Percentiles rank a stretch among this genome's conserved stretches.
Evolutionary conservation across 2,329 filamentous ascomycete species (phyloP).

Genomic region (Chaetomiaceae sp.): DNA sequence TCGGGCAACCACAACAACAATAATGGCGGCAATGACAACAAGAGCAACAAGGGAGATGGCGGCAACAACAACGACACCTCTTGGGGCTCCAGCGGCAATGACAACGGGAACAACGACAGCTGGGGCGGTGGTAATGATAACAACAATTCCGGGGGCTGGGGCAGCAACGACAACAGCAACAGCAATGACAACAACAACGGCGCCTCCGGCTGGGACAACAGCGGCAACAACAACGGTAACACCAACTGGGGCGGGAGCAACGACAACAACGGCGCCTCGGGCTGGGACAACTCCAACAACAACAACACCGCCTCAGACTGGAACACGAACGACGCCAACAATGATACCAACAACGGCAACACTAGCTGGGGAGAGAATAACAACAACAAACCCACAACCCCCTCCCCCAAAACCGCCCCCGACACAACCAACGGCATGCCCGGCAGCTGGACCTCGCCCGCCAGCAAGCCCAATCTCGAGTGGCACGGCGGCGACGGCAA

Average conservation of each 20-base stretch:
- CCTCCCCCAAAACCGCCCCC: neutral
- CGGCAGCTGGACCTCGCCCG: conserved; percentile 6
- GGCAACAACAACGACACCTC: neutral
- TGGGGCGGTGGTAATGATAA: neutral
- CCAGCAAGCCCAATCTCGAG: neutral
- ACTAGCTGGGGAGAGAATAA: neutral
- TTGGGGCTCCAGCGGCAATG: neutral
- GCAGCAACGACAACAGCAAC: neutral
- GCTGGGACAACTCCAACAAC: neutral
- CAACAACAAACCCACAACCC: neutral
- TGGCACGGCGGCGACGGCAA: neutral
- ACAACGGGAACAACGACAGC: neutral
- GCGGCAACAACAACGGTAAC: neutral
- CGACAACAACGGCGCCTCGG: neutral
- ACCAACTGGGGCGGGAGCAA: neutral
- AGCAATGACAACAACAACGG: neutral
- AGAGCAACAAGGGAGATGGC: neutral
- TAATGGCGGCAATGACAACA: conserved; percentile 9
- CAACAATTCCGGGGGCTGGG: too few relatives aligned
- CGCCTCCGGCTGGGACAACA: neutral
- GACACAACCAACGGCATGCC: conserved; percentile 4
- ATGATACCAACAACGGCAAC: neutral
- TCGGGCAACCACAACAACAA: neutral
- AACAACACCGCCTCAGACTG: neutral
- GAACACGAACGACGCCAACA: too few relatives aligned